phyloP scores from a whole-genome alignment of 768 basidiomycete species.

The Panaeolus cyanescens region DNA sequence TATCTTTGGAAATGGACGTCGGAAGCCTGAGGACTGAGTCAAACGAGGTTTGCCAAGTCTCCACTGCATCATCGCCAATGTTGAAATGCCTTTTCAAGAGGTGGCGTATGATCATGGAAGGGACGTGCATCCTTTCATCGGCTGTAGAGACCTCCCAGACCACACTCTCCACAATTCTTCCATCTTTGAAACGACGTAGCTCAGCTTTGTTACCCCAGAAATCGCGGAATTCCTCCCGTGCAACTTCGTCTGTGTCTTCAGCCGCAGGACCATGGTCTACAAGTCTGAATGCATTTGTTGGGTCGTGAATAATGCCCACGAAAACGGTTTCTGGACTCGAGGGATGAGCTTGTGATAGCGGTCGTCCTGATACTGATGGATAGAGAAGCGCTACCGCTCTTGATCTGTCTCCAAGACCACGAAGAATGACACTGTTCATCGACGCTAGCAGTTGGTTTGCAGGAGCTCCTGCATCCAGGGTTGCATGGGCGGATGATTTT shows the following conservation, averaged over 20 bases:
- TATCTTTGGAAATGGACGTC: constrained; percentile 48
- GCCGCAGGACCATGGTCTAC: constrained; percentile 92
- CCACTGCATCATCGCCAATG: constrained; percentile 51
- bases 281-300: constrained; percentile 74
- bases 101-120: constrained; percentile 71
- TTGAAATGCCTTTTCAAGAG: constrained; percentile 78
- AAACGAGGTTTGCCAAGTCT: constrained; percentile 59
- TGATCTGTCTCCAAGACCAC: constrained; percentile 74
- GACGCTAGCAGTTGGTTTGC: constrained; percentile 56
- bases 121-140: constrained; percentile 82
- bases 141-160: constrained; percentile 89
- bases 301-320: constrained; percentile 78
- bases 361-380: constrained; percentile 44
- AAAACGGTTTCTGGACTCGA: constrained; percentile 51
- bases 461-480: constrained; percentile 62
- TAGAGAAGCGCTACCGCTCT: constrained; percentile 65
- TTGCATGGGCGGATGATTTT: constrained; percentile 42
- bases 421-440: constrained; percentile 51
- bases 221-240: constrained; percentile 65
- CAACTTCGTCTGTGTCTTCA: constrained; percentile 54
- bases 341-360: constrained; percentile 57
- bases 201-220: constrained; percentile 95
- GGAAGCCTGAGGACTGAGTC: constrained; percentile 64
- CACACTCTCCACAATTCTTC: constrained; percentile 89
- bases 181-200: constrained; percentile 93